Conservation (phyloP, 176 grass and related monocot genomes). For the Ananas comosus region DNA sequence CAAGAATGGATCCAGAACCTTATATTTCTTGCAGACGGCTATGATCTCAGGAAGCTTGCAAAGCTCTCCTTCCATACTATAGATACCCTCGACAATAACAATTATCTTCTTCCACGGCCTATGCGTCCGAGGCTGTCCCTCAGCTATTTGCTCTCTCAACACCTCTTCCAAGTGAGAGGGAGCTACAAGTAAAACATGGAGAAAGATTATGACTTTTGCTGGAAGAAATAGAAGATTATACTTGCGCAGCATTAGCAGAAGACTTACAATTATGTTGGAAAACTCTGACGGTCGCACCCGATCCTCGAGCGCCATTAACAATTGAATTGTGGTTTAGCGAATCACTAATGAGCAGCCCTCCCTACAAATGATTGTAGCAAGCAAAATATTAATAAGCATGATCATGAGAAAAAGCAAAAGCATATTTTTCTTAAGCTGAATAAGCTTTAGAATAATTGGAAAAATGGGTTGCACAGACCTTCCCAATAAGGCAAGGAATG, state of each 20-base stretch:
- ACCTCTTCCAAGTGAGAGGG: constrained; percentile 82
- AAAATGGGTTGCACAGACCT: constrained; percentile 33
- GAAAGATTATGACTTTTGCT: neutral
- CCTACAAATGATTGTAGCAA: constrained; percentile 27
- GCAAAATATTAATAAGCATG: neutral
- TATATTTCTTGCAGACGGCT: constrained; percentile 88
- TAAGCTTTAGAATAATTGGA: neutral
- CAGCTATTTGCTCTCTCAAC: constrained; percentile 75
- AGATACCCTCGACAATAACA: constrained; percentile 85
- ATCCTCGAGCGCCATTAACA: constrained; percentile 70
- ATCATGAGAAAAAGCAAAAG: neutral
- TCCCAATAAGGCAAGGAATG: constrained; percentile 61
- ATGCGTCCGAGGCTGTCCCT: constrained; percentile 62
- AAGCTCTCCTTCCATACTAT: constrained; percentile 86
- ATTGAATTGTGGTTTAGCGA: constrained; percentile 84
- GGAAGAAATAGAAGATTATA: neutral
- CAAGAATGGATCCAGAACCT: constrained; percentile 22
- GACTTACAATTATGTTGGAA: constrained; percentile 81
- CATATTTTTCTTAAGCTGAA: neutral
- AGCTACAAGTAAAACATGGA: constrained; percentile 19
- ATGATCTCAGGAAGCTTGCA: constrained; percentile 87
- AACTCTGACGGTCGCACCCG: constrained; percentile 59
- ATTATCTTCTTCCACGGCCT: constrained; percentile 87
- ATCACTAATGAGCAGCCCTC: constrained; percentile 70
- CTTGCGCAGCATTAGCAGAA: neutral